phyloP scores from a whole-genome alignment of 2,329 filamentous ascomycete genomes.

The Cryoendolithus antarcticus region DNA sequence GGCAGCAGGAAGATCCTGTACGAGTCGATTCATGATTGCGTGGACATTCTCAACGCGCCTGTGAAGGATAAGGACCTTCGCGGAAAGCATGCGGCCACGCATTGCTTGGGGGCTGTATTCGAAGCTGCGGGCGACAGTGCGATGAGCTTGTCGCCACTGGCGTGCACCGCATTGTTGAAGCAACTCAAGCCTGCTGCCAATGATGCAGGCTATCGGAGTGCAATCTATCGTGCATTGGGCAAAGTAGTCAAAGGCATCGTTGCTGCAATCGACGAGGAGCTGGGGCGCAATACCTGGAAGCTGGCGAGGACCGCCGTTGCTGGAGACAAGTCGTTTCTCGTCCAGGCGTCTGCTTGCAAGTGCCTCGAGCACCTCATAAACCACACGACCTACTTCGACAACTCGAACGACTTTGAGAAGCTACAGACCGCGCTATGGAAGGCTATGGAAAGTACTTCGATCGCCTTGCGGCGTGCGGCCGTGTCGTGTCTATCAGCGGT shows the following conservation, averaged over 20 bases:
- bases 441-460: constrained; percentile 64
- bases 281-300: constrained; percentile 90
- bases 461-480: constrained; percentile 69
- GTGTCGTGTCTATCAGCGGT: constrained; percentile 73
- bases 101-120: constrained; percentile 80
- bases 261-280: constrained; percentile 65
- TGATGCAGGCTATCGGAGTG: constrained; percentile 70
- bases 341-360: constrained; percentile 65
- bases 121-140: constrained; percentile 88
- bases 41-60: constrained; percentile 52
- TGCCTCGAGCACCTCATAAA: constrained; percentile 64
- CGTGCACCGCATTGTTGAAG: constrained; percentile 61
- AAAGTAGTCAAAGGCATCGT: constrained; percentile 67
- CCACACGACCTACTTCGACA: constrained; percentile 71
- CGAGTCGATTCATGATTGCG: constrained; percentile 84
- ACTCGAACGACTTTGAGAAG: constrained; percentile 80
- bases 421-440: constrained; percentile 75
- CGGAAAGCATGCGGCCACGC: constrained; percentile 74
- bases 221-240: constrained; percentile 60
- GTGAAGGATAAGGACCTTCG: constrained; percentile 73
- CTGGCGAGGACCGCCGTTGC: constrained; percentile 65
- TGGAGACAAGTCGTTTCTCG: constrained; percentile 70
- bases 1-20: constrained; percentile 88
- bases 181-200: constrained; percentile 65
- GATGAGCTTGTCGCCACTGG: constrained; percentile 66